A percentile compares a stretch with the other conserved stretches of the same genome.
Evolutionary conservation across 2,329 filamentous ascomycete genomes (phyloP).

Genomic region (Orbilia quercus): DNA sequence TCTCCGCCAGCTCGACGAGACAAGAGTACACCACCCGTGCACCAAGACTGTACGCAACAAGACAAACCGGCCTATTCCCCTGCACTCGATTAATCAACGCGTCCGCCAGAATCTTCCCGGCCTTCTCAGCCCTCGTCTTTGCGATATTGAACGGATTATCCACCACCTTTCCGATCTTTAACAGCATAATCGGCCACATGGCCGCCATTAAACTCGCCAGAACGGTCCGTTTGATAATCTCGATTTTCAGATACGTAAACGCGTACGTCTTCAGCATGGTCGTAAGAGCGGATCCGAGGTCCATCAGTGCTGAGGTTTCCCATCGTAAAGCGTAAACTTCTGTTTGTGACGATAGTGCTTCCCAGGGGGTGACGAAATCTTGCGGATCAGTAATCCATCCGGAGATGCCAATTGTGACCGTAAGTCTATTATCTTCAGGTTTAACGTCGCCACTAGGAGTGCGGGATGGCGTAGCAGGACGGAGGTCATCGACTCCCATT

Average conservation of each 20-base stretch:
- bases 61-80: slow-evolving; percentile 81
- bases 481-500: slow-evolving; percentile 3
- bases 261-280: slow-evolving; percentile 81
- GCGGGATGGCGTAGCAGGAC: background rate
- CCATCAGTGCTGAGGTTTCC: slow-evolving; percentile 80
- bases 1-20: slow-evolving; percentile 78
- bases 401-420: slow-evolving; percentile 83
- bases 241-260: slow-evolving; percentile 79
- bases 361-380: slow-evolving; percentile 82
- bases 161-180: slow-evolving; percentile 75
- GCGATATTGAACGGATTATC: slow-evolving; percentile 86
- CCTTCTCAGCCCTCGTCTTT: slow-evolving; percentile 80
- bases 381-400: slow-evolving; percentile 81
- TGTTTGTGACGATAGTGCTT: slow-evolving; percentile 69
- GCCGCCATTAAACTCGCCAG: slow-evolving; percentile 76
- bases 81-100: slow-evolving; percentile 83
- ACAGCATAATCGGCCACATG: slow-evolving; percentile 75
- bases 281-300: slow-evolving; percentile 80
- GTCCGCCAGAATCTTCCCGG: slow-evolving; percentile 81
- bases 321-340: slow-evolving; percentile 79
- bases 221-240: slow-evolving; percentile 79
- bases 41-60: slow-evolving; percentile 84
- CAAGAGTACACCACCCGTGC: slow-evolving; percentile 86
- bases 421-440: slow-evolving; percentile 67
- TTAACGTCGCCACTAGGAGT: slow-evolving; percentile 2